Evolutionary conservation across 2,329 filamentous ascomycete genomes (phyloP), one percentile per base, ranked within the genome.

Genomic region (Atkinsonella texensis): DNA sequence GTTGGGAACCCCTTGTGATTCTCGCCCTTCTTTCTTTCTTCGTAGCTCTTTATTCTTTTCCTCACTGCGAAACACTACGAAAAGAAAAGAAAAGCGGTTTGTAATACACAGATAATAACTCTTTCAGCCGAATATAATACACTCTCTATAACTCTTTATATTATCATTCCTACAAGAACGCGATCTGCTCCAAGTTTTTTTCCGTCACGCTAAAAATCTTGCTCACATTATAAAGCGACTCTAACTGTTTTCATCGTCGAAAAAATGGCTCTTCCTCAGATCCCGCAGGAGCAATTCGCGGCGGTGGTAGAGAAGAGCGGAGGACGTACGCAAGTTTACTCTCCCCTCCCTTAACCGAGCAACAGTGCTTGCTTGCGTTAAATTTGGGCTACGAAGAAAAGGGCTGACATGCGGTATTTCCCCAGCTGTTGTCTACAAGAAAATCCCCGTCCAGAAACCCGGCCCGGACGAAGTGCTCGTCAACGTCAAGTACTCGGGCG

Each of bases 381-480:
- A 23, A 23, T 4, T 23, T 23, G 20, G 2, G 20, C 20, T 23
- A 4, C 28, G 20, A 12, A 28, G 18, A 47, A 43, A 49, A 18
- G 45, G 51, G 54, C 56, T 54, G 40, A 49, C 45, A 48, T 35
- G 46, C 51, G 18, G 42, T 18, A 44, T 9, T 54, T 48, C 33
- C 50, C 18, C 56, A 83, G 80, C 80, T 59, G 73, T 81, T 61
- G 69, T 79, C 54, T 88, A 85, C 77, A 89, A 88, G 74, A 78
- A 84, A 71, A 91, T 96, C 62, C 84, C 87, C 59, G 89, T 95
- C 49, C 76, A 76, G 56, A 80, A 83, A 68, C 90, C 90, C 40
- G 88, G 84, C 20, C 84, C 89, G 49, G 89, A 95, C 72, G 87
- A 96, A 71, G 87, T 95, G 59, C 85, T 96, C 58, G 74, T 95